phyloP scores from a whole-genome alignment of 23 red algal genomes.

The Gracilariopsis chorda region DNA sequence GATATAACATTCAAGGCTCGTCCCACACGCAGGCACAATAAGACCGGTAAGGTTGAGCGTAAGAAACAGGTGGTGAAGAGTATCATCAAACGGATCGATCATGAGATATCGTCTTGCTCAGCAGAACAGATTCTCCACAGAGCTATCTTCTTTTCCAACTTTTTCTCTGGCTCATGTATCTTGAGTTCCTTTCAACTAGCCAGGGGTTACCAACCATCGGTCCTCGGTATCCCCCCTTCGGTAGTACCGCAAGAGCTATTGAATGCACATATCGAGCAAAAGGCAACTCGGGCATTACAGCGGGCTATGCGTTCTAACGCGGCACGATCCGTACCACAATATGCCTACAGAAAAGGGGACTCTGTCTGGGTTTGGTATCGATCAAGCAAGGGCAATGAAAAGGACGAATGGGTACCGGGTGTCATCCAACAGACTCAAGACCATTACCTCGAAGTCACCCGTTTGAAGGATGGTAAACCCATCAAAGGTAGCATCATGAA shows the following conservation, averaged over 20 bases:
- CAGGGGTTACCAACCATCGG: neutral
- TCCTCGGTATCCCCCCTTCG: neutral
- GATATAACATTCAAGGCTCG: too few species aligned
- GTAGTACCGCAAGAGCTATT: neutral
- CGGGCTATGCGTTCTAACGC: neutral
- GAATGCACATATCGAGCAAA: neutral
- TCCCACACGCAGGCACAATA: too few species aligned
- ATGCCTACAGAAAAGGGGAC: neutral
- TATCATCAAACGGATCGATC: too few species aligned
- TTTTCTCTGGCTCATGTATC: conserved; percentile 5
- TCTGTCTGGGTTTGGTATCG: neutral
- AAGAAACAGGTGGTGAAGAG: too few species aligned
- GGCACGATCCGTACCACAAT: neutral
- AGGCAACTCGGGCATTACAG: neutral
- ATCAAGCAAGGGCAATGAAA: neutral
- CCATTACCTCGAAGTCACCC: neutral
- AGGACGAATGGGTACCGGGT: conserved; percentile 9
- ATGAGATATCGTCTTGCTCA: too few species aligned
- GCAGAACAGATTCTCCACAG: neutral
- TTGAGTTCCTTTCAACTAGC: conserved; percentile 20
- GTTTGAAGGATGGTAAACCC: neutral
- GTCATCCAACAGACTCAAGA: neutral
- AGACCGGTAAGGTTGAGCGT: too few species aligned
- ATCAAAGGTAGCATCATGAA: neutral
- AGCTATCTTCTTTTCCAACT: neutral